Conservation (phyloP, 495 filamentous ascomycete species). For the Aspergillus kassunensis region DNA sequence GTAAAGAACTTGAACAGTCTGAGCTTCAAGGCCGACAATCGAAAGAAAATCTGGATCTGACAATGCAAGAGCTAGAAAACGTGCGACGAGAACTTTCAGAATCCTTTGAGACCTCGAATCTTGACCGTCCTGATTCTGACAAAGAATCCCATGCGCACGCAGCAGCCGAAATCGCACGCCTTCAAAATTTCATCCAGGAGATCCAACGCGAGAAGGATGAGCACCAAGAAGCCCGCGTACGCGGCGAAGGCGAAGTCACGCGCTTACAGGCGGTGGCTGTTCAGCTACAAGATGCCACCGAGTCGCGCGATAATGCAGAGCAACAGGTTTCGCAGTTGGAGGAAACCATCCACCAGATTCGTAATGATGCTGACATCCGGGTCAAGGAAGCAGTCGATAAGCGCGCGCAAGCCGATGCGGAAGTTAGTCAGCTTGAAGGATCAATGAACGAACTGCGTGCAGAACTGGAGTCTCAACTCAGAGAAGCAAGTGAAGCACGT, state of each 20-base stretch:
- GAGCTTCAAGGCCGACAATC: constrained; percentile 35
- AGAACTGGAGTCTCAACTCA: constrained; percentile 24
- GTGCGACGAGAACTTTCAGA: constrained; percentile 34
- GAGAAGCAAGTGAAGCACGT: constrained; percentile 26
- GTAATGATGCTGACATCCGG: constrained; percentile 32
- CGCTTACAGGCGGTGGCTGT: constrained; percentile 25
- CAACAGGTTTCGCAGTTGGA: constrained; percentile 35
- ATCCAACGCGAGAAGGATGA: constrained; percentile 14
- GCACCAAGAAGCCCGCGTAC: constrained; percentile 14
- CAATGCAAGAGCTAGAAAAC: constrained; percentile 45
- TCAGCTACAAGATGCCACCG: constrained; percentile 21
- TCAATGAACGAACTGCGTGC: constrained; percentile 20
- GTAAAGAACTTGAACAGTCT: constrained; percentile 36
- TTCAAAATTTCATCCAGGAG: constrained; percentile 16
- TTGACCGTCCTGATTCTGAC: constrained; percentile 39
- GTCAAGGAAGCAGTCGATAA: constrained; percentile 21
- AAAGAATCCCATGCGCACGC: constrained; percentile 53
- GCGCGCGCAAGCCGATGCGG: constrained; percentile 13
- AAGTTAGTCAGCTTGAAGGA: constrained; percentile 18
- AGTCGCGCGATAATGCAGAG: constrained; percentile 29
- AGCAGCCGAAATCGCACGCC: constrained; percentile 32
- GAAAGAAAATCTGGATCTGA: constrained; percentile 40
- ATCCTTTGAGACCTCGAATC: constrained; percentile 21
- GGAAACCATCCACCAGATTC: constrained; percentile 34
- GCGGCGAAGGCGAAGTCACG: constrained; percentile 19